These are phyloP conservation scores for Castanea mollissima DNA, from an alignment of 306 rosid genomes.

Conservation along the genomic window DNA sequence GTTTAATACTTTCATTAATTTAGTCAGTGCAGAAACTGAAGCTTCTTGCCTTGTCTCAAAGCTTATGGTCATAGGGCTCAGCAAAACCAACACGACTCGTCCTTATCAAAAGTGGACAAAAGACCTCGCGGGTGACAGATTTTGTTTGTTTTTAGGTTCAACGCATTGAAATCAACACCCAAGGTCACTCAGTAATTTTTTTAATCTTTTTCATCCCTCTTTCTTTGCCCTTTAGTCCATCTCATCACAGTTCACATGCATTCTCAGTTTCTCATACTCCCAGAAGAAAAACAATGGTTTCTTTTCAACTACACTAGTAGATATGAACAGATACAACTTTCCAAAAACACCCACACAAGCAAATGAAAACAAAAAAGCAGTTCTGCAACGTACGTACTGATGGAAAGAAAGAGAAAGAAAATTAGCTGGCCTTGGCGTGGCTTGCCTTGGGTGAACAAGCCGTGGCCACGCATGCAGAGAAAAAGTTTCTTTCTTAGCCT, in stretches of 20 bases:
- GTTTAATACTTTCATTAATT: neutral
- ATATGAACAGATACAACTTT: conserved; percentile 10
- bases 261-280: conserved; percentile 27
- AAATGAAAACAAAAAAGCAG: conserved; percentile 24
- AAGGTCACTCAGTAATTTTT: conserved; percentile 28
- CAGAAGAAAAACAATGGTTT: conserved; percentile 24
- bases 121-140: conserved; percentile 17
- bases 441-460: conserved; percentile 50
- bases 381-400: conserved; percentile 18
- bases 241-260: conserved; percentile 45
- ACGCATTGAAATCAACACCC: conserved; percentile 31
- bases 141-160: conserved; percentile 37
- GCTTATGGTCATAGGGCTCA: neutral
- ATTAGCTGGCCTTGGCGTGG: conserved; percentile 34
- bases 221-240: neutral
- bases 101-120: conserved; percentile 41
- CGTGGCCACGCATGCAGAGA: conserved; percentile 47
- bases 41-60: conserved; percentile 26
- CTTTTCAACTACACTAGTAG: conserved; percentile 14
- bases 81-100: conserved; percentile 28
- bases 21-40: conserved; percentile 28
- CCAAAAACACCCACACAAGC: conserved; percentile 26
- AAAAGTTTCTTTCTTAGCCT: conserved; percentile 9
- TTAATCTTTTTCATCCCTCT: neutral
- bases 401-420: conserved; percentile 7